Conservation (phyloP, 768 basidiomycete genomes). For the Lepiota subincarnata region DNA sequence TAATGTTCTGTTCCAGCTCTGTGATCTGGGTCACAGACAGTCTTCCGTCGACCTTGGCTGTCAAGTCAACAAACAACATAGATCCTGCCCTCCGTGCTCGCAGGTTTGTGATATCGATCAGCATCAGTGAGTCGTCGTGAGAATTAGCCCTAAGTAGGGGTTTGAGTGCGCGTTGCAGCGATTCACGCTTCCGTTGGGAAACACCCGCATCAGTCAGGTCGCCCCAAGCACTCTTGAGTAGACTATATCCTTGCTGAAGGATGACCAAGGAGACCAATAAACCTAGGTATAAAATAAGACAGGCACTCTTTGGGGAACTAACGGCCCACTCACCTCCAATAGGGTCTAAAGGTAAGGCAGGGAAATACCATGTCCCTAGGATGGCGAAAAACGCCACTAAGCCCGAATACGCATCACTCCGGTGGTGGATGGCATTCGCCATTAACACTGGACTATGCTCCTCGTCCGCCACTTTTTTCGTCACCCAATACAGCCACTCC, state of each 20-base stretch:
- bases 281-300: conserved; percentile 37
- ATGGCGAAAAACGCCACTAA: conserved; percentile 90
- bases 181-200: conserved; percentile 46
- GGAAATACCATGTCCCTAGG: conserved; percentile 82
- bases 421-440: conserved; percentile 97
- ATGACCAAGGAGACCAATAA: conserved; percentile 89
- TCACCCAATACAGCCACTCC: conserved; percentile 90
- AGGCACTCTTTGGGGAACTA: background rate
- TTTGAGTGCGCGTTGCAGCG: conserved; percentile 52
- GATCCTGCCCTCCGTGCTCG: conserved; percentile 80
- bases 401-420: conserved; percentile 96
- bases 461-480: conserved; percentile 84
- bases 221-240: conserved; percentile 66
- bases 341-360: conserved; percentile 86
- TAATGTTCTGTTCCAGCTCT: conserved; percentile 59
- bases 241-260: conserved; percentile 65
- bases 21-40: conserved; percentile 57
- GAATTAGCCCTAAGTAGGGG: conserved; percentile 41
- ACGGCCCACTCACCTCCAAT: conserved; percentile 66
- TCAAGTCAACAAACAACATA: conserved; percentile 78
- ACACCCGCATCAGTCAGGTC: conserved; percentile 86
- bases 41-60: conserved; percentile 59
- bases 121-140: conserved; percentile 16
- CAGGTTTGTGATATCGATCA: conserved; percentile 49
- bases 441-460: conserved; percentile 88